Conservation (phyloP, 192 early-diverging fungal genomes). For the Backusella mclennaniae region DNA sequence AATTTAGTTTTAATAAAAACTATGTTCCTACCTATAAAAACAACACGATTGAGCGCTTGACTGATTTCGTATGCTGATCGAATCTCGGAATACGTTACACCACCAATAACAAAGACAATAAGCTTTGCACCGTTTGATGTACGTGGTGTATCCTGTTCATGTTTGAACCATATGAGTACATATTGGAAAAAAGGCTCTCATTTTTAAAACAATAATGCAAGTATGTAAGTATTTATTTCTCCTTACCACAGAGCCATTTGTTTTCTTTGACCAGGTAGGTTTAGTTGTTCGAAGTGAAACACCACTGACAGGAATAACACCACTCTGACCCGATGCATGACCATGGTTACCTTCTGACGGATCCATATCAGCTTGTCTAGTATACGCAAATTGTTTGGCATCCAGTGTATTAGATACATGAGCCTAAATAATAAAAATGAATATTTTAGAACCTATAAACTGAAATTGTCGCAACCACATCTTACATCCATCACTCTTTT, state of each 20-base stretch:
- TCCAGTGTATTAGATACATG: slow-evolving; percentile 52
- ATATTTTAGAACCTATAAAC: neutral
- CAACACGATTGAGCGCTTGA: slow-evolving; percentile 59
- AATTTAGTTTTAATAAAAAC: too few species aligned
- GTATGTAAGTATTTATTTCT: neutral
- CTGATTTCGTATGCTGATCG: slow-evolving; percentile 65
- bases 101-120: slow-evolving; percentile 85
- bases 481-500: slow-evolving; percentile 57
- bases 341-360: slow-evolving; percentile 32
- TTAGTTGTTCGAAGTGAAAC: slow-evolving; percentile 40
- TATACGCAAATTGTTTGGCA: slow-evolving; percentile 59
- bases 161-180: neutral
- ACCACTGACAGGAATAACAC: slow-evolving; percentile 27
- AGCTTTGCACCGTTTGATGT: slow-evolving; percentile 47
- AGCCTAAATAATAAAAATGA: slow-evolving; percentile 33
- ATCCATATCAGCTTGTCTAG: slow-evolving; percentile 47
- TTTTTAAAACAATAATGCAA: neutral
- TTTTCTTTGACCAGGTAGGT: slow-evolving; percentile 24
- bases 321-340: slow-evolving; percentile 12
- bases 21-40: slow-evolving; percentile 53
- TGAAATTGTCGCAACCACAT: neutral
- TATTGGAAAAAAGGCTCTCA: neutral
- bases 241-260: slow-evolving; percentile 3
- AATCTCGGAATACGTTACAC: slow-evolving; percentile 77
- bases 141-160: neutral